Base-by-base conservation (phyloP, 176 grass and related monocot species). In the Miscanthus lutarioriparius region DNA sequence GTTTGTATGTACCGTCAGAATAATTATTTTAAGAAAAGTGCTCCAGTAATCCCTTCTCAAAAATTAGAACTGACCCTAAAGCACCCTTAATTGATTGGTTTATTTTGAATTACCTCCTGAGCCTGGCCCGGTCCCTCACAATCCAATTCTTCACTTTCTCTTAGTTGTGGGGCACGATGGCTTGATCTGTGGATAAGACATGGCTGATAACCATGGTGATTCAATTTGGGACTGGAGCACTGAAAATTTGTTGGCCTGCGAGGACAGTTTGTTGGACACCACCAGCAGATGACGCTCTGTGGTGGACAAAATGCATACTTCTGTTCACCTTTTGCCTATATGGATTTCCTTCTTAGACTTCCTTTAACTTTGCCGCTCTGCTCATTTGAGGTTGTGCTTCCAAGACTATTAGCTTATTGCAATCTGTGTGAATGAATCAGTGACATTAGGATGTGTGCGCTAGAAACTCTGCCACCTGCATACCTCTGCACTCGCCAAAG, bases 11-110 rank as follows among this genome's bases (percentile, higher is more conserved):
- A 17, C 9, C 15, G 22, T 56, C 13, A 0, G 47, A 44, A 64
- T 65, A 79, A 26, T 58, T 69, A 15, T 80, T 51, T 67, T 7
- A 67, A 80, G 27, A 61, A 25, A 23, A 61, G 56, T 61, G 56
- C 22, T 25, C 54, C 54, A 10, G 22, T 59, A 59, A 59, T 10
- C n/a, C n/a, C 56, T 61, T 11, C 22, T 61, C 1, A 61, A 23
- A 59, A 61, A 61, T 4, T 25, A 61, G 3, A 61, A 23, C n/a
- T 25, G 2, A 23, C 22, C 56, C 8, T 61, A 61, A 59, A 61
- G 56, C n/a, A 61, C 56, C 7, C 56, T 61, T 23, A 58, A 23
- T 58, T 59, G 20, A 10, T 59, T 23, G 54, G 22, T 59, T 59
- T 59, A 23, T 59, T 22, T 22, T 58, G 54, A 54, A 54, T 54